These are phyloP conservation scores for Saprolegnia diclina DNA, from an alignment of 352 stramenopile genomes.

Conservation along the genomic window DNA sequence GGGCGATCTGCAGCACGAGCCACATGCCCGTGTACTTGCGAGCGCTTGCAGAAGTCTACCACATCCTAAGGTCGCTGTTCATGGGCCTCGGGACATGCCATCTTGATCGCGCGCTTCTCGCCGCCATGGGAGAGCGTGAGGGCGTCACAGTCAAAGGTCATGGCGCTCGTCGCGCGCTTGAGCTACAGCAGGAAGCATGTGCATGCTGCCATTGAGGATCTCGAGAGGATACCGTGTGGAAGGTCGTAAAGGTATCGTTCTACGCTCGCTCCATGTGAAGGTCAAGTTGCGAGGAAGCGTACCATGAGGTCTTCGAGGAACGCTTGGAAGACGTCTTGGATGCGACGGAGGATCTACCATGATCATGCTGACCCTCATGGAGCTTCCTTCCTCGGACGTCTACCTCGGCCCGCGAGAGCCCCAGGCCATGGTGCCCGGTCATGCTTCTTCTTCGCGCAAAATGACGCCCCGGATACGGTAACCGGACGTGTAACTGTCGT, in stretches of 20 bases:
- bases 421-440: not conserved
- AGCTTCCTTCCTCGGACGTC: not conserved
- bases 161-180: constrained; percentile 42
- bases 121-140: constrained; percentile 52
- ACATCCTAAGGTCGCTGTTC: not conserved
- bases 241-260: constrained; percentile 42
- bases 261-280: constrained; percentile 20
- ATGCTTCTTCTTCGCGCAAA: no score
- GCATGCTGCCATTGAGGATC: constrained; percentile 17
- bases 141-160: constrained; percentile 55
- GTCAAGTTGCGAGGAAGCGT: constrained; percentile 10
- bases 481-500: no score
- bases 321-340: constrained; percentile 19
- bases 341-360: constrained; percentile 1
- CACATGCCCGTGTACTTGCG: constrained; percentile 77
- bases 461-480: no score
- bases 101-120: constrained; percentile 46
- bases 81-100: constrained; percentile 35
- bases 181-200: constrained; percentile 33
- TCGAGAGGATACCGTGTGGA: constrained; percentile 46
- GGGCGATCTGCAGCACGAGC: constrained; percentile 72
- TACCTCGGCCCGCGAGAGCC: constrained; percentile 1
- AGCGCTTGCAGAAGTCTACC: constrained; percentile 55
- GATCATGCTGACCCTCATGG: not conserved
- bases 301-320: constrained; percentile 57